Evolutionary conservation across 305 asterid genomes (phyloP), one percentile per base, ranked within the genome.

Genomic region (Caryopteris hybrid): DNA sequence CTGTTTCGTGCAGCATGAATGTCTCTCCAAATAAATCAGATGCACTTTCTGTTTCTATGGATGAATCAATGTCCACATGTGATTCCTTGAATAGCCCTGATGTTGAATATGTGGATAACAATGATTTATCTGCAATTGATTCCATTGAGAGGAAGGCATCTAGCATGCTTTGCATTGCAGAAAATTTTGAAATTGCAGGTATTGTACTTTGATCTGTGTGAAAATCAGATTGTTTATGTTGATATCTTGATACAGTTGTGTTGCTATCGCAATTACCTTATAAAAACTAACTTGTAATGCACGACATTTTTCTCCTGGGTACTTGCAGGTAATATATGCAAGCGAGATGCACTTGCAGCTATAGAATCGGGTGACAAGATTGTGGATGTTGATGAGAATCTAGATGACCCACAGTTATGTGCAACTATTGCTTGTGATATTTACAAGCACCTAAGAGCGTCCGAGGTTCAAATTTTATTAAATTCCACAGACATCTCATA

Each of bases 391-490:
- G 98, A 94, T 57, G 76, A 72, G 39, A 77, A 91, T 79, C 71
- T 83, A 4, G 88, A 81, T 29, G 96, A 94, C 61, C 96, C 99
- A 2, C 99, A 87, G 73, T 65, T 89, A 22, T 94, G 98, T 77
- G 93, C 99, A 56, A 82, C 98, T 73, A 88, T 91, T 57, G 98
- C 98, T 66, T 91, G 96, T 76, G 99, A 91, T 54, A 91, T 94
- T 38, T 91, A 91, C 92, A 85, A 84, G 70, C 97, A 91, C 75
- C 73, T 91, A 79, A 78, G 95, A 78, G 98, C 89, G 61, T 85
- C 98, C 10, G 99, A 89, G 99, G 98, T 91, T 50, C 18, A 25
- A 64, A 50, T 62, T 23, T 70, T 27, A 31, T 7, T 27, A 8
- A 4, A 53, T 18, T 48, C 20, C 23, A 5, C n/a, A 25, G 2